phyloP scores from a whole-genome alignment of 192 early-diverging fungal species.

The Glomus cerebriforme region DNA sequence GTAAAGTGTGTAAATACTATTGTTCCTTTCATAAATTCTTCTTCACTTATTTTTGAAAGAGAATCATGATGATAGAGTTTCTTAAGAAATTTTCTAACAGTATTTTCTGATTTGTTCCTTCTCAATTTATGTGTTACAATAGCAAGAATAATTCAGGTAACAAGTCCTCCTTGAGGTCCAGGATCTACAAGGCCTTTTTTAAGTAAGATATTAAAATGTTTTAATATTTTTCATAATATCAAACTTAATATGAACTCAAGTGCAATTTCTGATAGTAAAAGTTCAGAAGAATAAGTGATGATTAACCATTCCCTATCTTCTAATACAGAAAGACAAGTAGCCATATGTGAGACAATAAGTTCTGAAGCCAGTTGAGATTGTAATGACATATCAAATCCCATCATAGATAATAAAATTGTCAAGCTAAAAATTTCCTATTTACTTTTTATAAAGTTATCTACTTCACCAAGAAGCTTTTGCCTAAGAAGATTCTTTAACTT shows the following conservation, averaged over 20 bases:
- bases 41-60: neutral
- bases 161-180: neutral
- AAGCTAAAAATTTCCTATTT: neutral
- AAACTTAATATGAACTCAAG: neutral
- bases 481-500: neutral
- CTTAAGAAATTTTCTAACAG: neutral
- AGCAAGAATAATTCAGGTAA: constrained; percentile 1
- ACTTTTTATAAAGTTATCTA: neutral
- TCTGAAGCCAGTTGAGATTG: neutral
- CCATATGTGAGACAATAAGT: no score
- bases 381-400: no score
- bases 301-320: neutral
- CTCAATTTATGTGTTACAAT: neutral
- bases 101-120: neutral
- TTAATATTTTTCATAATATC: neutral
- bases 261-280: neutral
- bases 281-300: neutral
- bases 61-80: neutral
- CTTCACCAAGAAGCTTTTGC: neutral
- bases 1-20: constrained; percentile 4
- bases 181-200: neutral
- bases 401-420: neutral
- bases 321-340: no score
- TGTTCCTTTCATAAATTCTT: neutral
- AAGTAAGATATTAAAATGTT: neutral